Percentiles rank a stretch among this genome's conserved stretches.
phyloP scores from a whole-genome alignment of 257 asterid species.

The Linaria vulgaris region DNA sequence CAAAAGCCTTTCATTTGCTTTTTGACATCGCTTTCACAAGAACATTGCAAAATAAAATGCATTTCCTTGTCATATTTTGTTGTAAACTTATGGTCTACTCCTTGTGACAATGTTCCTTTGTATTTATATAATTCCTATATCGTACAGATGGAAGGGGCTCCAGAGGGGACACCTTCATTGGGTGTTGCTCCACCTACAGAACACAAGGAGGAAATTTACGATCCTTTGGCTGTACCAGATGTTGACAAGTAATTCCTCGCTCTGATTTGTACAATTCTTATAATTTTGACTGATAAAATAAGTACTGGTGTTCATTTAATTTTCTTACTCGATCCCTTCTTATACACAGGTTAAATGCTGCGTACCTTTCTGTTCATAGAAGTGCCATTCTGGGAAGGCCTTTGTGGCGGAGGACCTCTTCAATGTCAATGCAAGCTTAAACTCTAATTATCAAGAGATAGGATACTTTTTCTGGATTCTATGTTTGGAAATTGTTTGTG shows the following conservation, averaged over 20 bases:
- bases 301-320: not conserved
- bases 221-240: slow-evolving; percentile 82
- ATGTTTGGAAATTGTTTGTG: not conserved
- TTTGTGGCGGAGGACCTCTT: slow-evolving; percentile 81
- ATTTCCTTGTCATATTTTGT: not conserved
- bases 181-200: slow-evolving; percentile 60
- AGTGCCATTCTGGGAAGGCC: slow-evolving; percentile 83
- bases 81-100: not conserved
- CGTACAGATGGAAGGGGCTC: slow-evolving; percentile 66
- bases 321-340: not conserved
- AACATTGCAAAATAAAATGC: not conserved
- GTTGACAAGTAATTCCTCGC: slow-evolving; percentile 66
- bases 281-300: not conserved
- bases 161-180: slow-evolving; percentile 54
- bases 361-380: slow-evolving; percentile 79
- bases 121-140: slow-evolving; percentile 6
- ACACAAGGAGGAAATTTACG: slow-evolving; percentile 65
- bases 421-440: slow-evolving; percentile 42
- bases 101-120: not conserved
- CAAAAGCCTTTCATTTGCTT: not conserved
- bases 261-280: slow-evolving; percentile 1
- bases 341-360: slow-evolving; percentile 64
- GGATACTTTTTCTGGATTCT: slow-evolving; percentile 16
- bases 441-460: slow-evolving; percentile 12
- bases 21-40: not conserved